Evolutionary conservation across 805 yeast genomes (phyloP), one percentile per base, ranked within the genome.

Genomic region (Saccharomycodes ludwigii): DNA sequence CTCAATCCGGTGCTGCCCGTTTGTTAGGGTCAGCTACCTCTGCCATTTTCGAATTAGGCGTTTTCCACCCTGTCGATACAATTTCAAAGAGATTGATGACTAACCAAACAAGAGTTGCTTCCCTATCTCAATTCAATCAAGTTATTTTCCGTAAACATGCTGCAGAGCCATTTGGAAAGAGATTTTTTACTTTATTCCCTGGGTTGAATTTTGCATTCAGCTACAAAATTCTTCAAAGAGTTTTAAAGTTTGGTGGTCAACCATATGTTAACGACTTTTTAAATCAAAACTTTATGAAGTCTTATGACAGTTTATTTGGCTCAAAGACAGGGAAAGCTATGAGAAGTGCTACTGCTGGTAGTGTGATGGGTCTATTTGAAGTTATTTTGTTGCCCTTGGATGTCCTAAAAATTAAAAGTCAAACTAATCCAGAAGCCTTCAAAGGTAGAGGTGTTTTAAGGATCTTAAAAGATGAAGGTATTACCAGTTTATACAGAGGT

Each of bases 371-470:
- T 48, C 88, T 91, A 54, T 98, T 96, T 62, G 99, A 91, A 63
- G 84, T 91, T 54, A 86, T 91, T 22, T 66, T 91, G 47, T 70
- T 91, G 50, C 99, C 99, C 21, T 70, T 91, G 47, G 99, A 91
- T 56, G 97, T 91, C 24, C 68, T 91, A 54, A 91, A 91, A 67
- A 91, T 91, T 62, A 91, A 91, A 66, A 86, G 97, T 66, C 99
- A 91, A 68, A 91, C 99, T 34, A 91, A 91, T 67, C 99, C 99
- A n/a, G 98, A 88, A 61, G 66, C 97, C n/a, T 91, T 91, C 73
- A 79, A 76, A 60, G 99, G 99, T 47, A 81, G 98, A 66, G 97
- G 98, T 8, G 86, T 91, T 63, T 39, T 86, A 44, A 79, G 71
- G 59, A 83, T 91, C 50, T 54, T 91, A 38, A 52, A 66, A 34